phyloP scores from a whole-genome alignment of 257 asterid genomes.

The Hygrophila difformis region DNA sequence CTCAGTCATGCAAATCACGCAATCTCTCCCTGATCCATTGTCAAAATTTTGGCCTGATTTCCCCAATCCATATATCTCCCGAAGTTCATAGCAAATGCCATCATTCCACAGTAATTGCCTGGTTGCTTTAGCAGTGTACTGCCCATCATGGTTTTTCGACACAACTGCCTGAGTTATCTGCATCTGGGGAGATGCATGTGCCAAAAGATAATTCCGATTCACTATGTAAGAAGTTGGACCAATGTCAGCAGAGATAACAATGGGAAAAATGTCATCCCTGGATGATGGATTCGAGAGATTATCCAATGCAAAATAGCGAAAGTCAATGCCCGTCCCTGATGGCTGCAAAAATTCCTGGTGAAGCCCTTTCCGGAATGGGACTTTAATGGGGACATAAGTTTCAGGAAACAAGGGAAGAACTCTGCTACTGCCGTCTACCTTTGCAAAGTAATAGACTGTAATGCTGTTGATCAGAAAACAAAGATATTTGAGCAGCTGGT shows the following conservation, averaged over 20 bases:
- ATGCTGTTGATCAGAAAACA: constrained; percentile 41
- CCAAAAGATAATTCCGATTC: constrained; percentile 24
- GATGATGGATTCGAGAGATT: constrained; percentile 35
- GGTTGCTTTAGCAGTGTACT: constrained; percentile 36
- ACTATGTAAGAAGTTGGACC: constrained; percentile 26
- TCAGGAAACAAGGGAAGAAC: constrained; percentile 45
- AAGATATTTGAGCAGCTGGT: constrained; percentile 16
- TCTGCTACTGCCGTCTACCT: constrained; percentile 42
- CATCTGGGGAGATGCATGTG: constrained; percentile 34
- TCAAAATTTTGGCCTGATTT: constrained; percentile 32
- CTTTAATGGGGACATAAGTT: constrained; percentile 40
- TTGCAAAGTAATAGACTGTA: constrained; percentile 61
- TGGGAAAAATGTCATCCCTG: constrained; percentile 47
- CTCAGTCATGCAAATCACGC: constrained; percentile 72
- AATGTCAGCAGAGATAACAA: constrained; percentile 55
- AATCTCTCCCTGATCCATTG: constrained; percentile 54
- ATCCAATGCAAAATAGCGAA: constrained; percentile 36
- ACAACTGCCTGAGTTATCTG: constrained; percentile 58
- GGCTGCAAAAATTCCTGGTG: constrained; percentile 66
- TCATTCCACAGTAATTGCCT: constrained; percentile 58
- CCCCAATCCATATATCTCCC: constrained; percentile 70
- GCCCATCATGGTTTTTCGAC: constrained; percentile 32
- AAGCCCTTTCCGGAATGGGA: constrained; percentile 63
- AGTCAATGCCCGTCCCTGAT: constrained; percentile 66
- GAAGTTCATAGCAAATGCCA: constrained; percentile 54